A percentile compares a stretch with the other conserved stretches of the same genome.
Evolutionary conservation across 1,139 yeast genomes (phyloP).

Genomic region (Hansenula sp.): DNA sequence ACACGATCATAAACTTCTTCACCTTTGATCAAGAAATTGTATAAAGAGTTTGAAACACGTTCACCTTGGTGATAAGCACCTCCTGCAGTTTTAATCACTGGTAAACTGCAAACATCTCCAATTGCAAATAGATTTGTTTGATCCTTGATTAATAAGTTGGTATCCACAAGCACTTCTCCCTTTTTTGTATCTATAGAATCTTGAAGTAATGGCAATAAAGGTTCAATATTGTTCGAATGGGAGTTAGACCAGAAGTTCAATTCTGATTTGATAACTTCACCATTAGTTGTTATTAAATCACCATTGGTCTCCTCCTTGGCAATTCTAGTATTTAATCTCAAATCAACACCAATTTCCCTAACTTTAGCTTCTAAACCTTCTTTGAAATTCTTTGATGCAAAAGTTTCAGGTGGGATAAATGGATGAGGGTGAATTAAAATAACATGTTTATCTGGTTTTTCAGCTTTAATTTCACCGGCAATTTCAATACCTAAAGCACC

Average conservation of each 20-base stretch:
- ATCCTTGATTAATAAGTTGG: slow-evolving; percentile 28
- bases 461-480: slow-evolving; percentile 27
- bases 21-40: slow-evolving; percentile 12
- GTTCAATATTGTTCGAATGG: slow-evolving; percentile 37
- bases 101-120: slow-evolving; percentile 25
- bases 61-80: slow-evolving; percentile 22
- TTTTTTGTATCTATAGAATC: slow-evolving; percentile 19
- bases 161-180: slow-evolving; percentile 21
- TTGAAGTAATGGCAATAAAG: slow-evolving; percentile 18
- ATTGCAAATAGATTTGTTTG: slow-evolving; percentile 25
- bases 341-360: slow-evolving; percentile 32
- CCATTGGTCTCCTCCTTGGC: slow-evolving; percentile 18
- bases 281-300: slow-evolving; percentile 17
- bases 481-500: slow-evolving; percentile 29
- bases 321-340: slow-evolving; percentile 18
- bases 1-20: slow-evolving; percentile 11
- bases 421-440: slow-evolving; percentile 24
- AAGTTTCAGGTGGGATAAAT: slow-evolving; percentile 17
- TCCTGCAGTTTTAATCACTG: slow-evolving; percentile 23
- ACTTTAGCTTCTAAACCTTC: slow-evolving; percentile 35
- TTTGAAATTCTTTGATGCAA: slow-evolving; percentile 15
- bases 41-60: slow-evolving; percentile 15
- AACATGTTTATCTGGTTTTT: slow-evolving; percentile 21
- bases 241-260: slow-evolving; percentile 40
- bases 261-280: slow-evolving; percentile 45